Percentiles rank a stretch among this genome's conserved stretches.
Conservation (phyloP, 345 rosid species). For the Xanthoceras sorbifolium region DNA sequence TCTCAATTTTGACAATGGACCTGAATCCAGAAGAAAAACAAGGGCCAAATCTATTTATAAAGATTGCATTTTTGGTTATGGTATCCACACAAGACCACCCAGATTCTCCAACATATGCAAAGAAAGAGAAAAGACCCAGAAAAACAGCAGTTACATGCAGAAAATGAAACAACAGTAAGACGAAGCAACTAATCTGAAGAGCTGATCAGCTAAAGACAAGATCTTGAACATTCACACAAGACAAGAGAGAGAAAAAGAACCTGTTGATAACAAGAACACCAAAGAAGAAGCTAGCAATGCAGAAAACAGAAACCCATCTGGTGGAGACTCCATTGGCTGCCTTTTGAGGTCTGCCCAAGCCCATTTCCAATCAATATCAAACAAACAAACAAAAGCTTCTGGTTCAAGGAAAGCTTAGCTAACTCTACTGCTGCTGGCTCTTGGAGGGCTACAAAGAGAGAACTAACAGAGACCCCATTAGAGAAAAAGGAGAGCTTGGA, state of each 20-base stretch:
- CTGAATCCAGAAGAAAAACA: conserved; percentile 15
- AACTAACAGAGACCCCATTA: conserved; percentile 26
- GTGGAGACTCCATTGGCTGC: conserved; percentile 62
- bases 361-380: conserved; percentile 40
- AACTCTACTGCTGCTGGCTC: conserved; percentile 12
- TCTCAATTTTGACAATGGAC: background rate
- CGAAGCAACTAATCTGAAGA: conserved; percentile 16
- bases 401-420: conserved; percentile 37
- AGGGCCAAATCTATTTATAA: conserved; percentile 17
- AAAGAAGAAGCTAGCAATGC: conserved; percentile 74
- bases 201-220: conserved; percentile 35
- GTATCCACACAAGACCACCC: conserved; percentile 10
- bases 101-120: conserved; percentile 14
- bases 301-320: conserved; percentile 64
- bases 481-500: conserved; percentile 19
- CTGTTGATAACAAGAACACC: conserved; percentile 75
- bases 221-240: conserved; percentile 34
- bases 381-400: conserved; percentile 30
- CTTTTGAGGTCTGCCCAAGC: conserved; percentile 60
- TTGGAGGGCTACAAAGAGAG: conserved; percentile 20
- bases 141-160: conserved; percentile 1
- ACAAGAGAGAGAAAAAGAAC: conserved; percentile 31
- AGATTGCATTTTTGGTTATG: conserved; percentile 19
- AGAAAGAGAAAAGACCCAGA: background rate
- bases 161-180: background rate